phyloP scores from a whole-genome alignment of 331 rosid genomes.

The Malus hybrid region DNA sequence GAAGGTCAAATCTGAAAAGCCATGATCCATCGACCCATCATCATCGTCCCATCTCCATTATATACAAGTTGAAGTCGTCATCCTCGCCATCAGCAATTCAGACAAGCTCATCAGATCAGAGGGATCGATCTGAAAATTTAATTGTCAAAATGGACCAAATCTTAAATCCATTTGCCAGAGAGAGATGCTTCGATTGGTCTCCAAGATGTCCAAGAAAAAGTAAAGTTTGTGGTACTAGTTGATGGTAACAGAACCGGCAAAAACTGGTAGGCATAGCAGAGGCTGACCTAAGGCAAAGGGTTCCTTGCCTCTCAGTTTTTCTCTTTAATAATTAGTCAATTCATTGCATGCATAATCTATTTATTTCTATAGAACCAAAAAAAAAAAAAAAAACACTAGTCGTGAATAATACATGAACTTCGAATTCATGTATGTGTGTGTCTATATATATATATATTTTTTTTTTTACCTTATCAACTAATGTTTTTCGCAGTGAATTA shows the following conservation, averaged over 20 bases:
- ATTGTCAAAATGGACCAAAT: not conserved
- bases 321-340: not conserved
- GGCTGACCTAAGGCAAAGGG: not conserved
- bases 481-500: no score
- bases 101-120: not conserved
- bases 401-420: not conserved
- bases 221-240: no score
- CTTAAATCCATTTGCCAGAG: slow-evolving; percentile 3
- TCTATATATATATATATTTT: no score
- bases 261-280: not conserved
- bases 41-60: not conserved
- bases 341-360: not conserved
- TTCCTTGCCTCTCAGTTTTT: not conserved
- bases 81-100: slow-evolving; percentile 16
- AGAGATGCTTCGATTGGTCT: not conserved
- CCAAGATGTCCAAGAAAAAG: not conserved
- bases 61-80: not conserved
- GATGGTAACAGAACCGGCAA: not conserved
- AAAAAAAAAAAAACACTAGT: not conserved
- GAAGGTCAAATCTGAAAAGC: slow-evolving; percentile 5
- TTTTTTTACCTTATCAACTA: no score
- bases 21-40: not conserved
- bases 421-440: not conserved
- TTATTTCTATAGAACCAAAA: not conserved
- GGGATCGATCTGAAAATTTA: not conserved